Conservation (phyloP, 768 basidiomycete species). For the Lyophyllum decastes region DNA sequence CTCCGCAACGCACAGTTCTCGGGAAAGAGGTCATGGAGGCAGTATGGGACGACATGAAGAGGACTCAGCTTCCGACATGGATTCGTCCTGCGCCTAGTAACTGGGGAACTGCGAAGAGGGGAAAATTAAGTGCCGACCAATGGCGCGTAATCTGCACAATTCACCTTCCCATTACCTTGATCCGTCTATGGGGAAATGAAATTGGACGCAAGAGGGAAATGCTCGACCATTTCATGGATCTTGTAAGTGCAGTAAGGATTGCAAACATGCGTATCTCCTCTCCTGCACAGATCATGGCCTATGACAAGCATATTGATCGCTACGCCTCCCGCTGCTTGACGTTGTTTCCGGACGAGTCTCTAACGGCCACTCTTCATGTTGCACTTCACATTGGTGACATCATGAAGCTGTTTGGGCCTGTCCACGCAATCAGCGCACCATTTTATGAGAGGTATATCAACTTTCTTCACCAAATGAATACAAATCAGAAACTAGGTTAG, state of each 20-base stretch:
- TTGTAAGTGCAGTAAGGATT: conserved; percentile 23
- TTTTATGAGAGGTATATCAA: too few species aligned
- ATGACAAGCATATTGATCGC: conserved; percentile 20
- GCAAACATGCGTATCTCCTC: conserved; percentile 17
- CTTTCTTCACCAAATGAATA: too few species aligned
- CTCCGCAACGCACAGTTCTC: too few species aligned
- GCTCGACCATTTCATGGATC: conserved; percentile 28
- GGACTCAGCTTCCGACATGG: too few species aligned
- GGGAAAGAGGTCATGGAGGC: conserved; percentile 20
- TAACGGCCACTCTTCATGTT: too few species aligned
- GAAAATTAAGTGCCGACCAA: conserved; percentile 33
- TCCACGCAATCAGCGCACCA: conserved; percentile 9
- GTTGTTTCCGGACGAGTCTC: neutral
- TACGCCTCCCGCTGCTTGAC: neutral
- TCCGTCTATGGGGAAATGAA: conserved; percentile 22
- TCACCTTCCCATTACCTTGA: conserved; percentile 29
- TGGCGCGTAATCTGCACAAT: conserved; percentile 28
- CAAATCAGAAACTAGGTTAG: too few species aligned
- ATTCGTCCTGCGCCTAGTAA: conserved; percentile 28
- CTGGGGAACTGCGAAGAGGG: conserved; percentile 29
- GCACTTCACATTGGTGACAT: too few species aligned
- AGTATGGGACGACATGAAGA: conserved; percentile 31
- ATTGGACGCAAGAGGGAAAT: conserved; percentile 17
- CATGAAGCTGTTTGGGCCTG: too few species aligned
- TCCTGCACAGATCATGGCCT: conserved; percentile 17